A percentile compares a stretch with the other conserved stretches of the same genome.
phyloP scores from a whole-genome alignment of 2,329 filamentous ascomycete genomes.

The Elsinoe arachidis region DNA sequence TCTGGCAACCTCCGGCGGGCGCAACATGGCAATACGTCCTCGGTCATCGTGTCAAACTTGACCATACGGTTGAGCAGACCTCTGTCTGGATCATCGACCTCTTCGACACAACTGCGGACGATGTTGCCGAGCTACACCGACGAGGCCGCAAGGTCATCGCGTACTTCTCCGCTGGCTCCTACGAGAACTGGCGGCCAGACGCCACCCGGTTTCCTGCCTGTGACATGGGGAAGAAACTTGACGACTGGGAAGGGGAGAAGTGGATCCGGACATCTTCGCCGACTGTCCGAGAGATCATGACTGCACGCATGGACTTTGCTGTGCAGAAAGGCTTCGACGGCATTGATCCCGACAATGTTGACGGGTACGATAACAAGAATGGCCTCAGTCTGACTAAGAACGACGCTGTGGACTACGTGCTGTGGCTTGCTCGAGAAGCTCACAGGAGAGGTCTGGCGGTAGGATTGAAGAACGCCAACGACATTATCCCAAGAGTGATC shows the following conservation, averaged over 20 bases:
- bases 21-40: conserved; percentile 48
- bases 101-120: conserved; percentile 43
- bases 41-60: conserved; percentile 19
- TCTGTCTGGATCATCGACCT: conserved; percentile 55
- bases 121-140: conserved; percentile 41
- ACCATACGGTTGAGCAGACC: conserved; percentile 34
- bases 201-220: conserved; percentile 42
- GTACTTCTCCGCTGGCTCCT: conserved; percentile 63
- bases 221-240: conserved; percentile 51
- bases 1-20: conserved; percentile 6
- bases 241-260: conserved; percentile 58
- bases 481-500: conserved; percentile 47
- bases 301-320: conserved; percentile 50
- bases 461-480: conserved; percentile 60
- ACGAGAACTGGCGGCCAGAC: conserved; percentile 54
- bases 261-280: conserved; percentile 56
- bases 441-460: conserved; percentile 47
- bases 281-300: conserved; percentile 57
- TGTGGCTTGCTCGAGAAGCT: conserved; percentile 51
- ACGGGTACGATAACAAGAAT: conserved; percentile 43
- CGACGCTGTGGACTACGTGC: conserved; percentile 51
- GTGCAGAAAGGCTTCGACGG: conserved; percentile 32
- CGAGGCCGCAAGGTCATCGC: conserved; percentile 57
- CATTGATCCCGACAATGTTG: conserved; percentile 27
- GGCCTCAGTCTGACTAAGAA: conserved; percentile 49